Evolutionary conservation across 2,329 filamentous ascomycete species (phyloP), one percentile per base, ranked within the genome.

Genomic region (Ceratocystis destructans): DNA sequence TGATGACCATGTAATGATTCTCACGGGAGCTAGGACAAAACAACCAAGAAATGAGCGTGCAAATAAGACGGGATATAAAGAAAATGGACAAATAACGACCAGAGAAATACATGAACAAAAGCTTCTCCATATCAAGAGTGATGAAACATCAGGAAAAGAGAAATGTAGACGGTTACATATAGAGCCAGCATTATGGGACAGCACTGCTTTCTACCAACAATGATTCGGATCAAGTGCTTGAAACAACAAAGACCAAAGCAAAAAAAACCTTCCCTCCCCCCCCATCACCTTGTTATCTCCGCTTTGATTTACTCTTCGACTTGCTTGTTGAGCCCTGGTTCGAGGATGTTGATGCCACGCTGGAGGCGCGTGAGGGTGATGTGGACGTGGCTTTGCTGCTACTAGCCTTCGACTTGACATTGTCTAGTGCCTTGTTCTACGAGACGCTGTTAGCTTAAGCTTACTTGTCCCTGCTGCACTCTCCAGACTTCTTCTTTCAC

Each of bases 341-440:
- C 4, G 87, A 88, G 46, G 80, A 82, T 57, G 83, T 89, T 0
- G 92, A 96, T 41, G 84, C 85, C 31, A 96, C 90, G 74, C 94
- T 97, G 4, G 87, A 93, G 17, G 92, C 92, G 69, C 94, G 83
- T 25, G 92, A 96, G 0, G 87, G 88, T 4, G 86, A 82, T 3
- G 87, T 83, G 0, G 91, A 94, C 66, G 83, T 88, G 62, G 84
- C 82, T 75, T 92, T 94, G 77, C 84, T 89, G 67, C 81, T 85
- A 64, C 78, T 80, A 63, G 74, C 77, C 45, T 59, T 67, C 45
- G 83, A 85, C 76, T 96, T 96, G 73, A 96, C 85, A 61, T 87
- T 89, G 71, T 96, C 94, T 61, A 96, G 83, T 64, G 90, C 86
- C 78, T 97, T 97, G 76, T 96, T 96, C 92, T 97, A 74, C 70